Percentiles rank a stretch among this genome's conserved stretches.
These are phyloP conservation scores for Tuber calosporum DNA, from an alignment of 495 filamentous ascomycete genomes.

Conservation along the genomic window DNA sequence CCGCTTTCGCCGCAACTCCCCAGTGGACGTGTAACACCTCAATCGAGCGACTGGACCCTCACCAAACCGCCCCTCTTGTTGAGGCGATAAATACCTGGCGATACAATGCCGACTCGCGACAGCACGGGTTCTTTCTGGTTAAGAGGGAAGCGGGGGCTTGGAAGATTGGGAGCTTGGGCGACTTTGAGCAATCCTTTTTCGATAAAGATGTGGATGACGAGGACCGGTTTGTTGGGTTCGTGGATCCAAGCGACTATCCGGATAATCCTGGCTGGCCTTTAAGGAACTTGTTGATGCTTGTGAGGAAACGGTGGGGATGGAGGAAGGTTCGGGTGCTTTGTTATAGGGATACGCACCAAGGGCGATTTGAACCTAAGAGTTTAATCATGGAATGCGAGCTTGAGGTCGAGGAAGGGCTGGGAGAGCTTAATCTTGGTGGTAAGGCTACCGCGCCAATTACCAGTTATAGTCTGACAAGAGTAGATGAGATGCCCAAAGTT, in stretches of 20 bases:
- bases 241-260: constrained; percentile 83
- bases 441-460: constrained; percentile 5
- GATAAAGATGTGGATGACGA: constrained; percentile 52
- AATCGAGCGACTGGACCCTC: constrained; percentile 51
- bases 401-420: constrained; percentile 39
- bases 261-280: constrained; percentile 86
- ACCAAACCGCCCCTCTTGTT: constrained; percentile 66
- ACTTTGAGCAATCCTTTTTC: constrained; percentile 86
- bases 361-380: constrained; percentile 70
- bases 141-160: constrained; percentile 57
- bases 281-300: constrained; percentile 76
- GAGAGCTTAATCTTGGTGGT: constrained; percentile 29
- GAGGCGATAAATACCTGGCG: constrained; percentile 81
- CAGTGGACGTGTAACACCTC: constrained; percentile 55
- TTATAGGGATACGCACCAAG: constrained; percentile 72
- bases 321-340: constrained; percentile 76
- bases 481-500: constrained; percentile 64
- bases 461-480: constrained; percentile 37
- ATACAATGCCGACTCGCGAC: constrained; percentile 65
- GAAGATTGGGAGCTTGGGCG: constrained; percentile 64
- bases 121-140: constrained; percentile 90
- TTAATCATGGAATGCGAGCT: constrained; percentile 64
- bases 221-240: constrained; percentile 76
- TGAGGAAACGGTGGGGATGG: constrained; percentile 73
- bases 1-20: constrained; percentile 80